Percentiles rank a stretch among this genome's conserved stretches.
Conservation (phyloP, 2,329 filamentous ascomycete species). For the Thermothelomyces thermophilus region DNA sequence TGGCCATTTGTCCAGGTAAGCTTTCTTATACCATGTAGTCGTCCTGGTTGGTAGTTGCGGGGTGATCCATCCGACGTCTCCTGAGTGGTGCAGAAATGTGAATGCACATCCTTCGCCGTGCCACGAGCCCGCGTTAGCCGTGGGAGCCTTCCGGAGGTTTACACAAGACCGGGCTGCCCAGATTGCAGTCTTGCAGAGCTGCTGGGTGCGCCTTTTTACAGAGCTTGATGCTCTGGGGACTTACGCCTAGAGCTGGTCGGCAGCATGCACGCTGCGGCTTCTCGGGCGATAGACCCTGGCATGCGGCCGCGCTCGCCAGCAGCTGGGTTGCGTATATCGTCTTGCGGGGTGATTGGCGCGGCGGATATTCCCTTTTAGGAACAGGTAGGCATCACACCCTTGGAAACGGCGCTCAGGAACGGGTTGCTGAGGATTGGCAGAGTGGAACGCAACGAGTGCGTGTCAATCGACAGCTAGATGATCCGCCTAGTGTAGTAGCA, state of each 20-base stretch:
- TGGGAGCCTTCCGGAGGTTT: neutral
- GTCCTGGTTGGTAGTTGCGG: neutral
- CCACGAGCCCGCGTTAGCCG: conserved; percentile 11
- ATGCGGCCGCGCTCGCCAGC: neutral
- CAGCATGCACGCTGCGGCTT: too few species aligned
- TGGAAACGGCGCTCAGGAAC: neutral
- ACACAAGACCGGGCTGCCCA: conserved; percentile 4
- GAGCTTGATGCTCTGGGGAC: neutral
- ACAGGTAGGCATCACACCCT: neutral
- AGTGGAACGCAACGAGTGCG: neutral
- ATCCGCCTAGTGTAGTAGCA: neutral
- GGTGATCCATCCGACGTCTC: neutral
- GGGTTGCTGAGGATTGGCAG: neutral
- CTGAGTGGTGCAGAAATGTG: conserved; percentile 9
- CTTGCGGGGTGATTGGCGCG: neutral
- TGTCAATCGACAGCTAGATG: neutral
- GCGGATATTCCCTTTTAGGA: neutral
- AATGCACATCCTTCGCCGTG: conserved; percentile 14
- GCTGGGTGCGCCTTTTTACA: neutral
- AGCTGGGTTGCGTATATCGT: neutral
- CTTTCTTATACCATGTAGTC: conserved; percentile 5
- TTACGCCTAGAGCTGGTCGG: neutral
- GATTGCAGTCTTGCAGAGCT: neutral
- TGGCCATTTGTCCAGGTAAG: neutral
- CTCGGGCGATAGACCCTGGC: neutral